phyloP scores from a whole-genome alignment of 2,329 filamentous ascomycete genomes.

The Aspergillus eucalypticola region DNA sequence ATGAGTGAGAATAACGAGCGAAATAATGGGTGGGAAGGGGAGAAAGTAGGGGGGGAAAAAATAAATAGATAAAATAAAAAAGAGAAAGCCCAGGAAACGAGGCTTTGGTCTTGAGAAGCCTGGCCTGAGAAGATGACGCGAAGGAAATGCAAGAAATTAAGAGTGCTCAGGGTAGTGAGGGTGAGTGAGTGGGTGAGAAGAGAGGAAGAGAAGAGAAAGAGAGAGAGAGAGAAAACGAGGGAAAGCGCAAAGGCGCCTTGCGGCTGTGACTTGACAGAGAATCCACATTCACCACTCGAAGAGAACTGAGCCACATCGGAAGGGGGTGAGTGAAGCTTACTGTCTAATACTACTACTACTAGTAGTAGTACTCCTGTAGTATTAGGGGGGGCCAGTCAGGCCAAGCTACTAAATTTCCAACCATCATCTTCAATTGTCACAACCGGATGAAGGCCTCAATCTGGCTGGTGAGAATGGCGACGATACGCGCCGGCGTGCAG shows the following conservation, averaged over 20 bases:
- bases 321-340: not conserved
- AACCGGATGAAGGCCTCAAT: not conserved
- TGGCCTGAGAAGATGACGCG: conserved; percentile 1
- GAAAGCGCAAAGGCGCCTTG: conserved; percentile 15
- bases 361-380: too few species aligned
- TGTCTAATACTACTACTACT: not conserved
- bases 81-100: conserved; percentile 1
- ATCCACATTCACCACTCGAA: not conserved
- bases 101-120: not conserved
- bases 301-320: conserved; percentile 7
- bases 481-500: not conserved
- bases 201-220: not conserved
- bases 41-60: not conserved
- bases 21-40: not conserved
- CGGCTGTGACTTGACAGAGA: not conserved
- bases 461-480: not conserved
- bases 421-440: not conserved
- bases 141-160: not conserved
- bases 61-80: not conserved
- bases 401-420: too few species aligned
- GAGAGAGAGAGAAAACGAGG: not conserved
- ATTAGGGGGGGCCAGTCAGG: not conserved
- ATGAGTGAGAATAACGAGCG: not conserved
- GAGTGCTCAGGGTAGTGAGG: not conserved
- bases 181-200: conserved; percentile 1